Conservation (phyloP, 768 basidiomycete species). For the Strobilomyces confusus region DNA sequence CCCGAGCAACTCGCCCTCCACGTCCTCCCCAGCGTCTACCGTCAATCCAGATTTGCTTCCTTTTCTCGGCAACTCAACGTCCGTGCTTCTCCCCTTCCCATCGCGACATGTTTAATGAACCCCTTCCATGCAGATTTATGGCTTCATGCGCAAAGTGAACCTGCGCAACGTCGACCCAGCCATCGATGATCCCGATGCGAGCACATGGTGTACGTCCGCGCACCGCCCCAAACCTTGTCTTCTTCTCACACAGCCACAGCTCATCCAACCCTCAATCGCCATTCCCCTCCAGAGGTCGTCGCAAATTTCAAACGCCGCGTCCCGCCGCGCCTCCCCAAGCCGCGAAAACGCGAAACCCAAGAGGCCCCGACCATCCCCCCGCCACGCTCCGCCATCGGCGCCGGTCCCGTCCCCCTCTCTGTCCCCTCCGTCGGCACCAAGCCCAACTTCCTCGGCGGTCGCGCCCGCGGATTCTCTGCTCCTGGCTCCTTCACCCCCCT, state of each 20-base stretch:
- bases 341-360: slow-evolving; percentile 71
- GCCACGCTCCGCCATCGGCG: slow-evolving; percentile 70
- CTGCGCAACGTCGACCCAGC: slow-evolving; percentile 92
- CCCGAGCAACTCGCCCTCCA: slow-evolving; percentile 93
- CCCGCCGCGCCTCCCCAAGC: slow-evolving; percentile 87
- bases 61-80: slow-evolving; percentile 98
- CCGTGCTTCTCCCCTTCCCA: slow-evolving; percentile 37
- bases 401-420: slow-evolving; percentile 64
- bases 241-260: slow-evolving; percentile 45
- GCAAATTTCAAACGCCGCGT: slow-evolving; percentile 95
- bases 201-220: slow-evolving; percentile 87
- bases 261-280: slow-evolving; percentile 86
- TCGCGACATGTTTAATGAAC: slow-evolving; percentile 22
- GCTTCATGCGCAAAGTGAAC: slow-evolving; percentile 98
- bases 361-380: slow-evolving; percentile 69
- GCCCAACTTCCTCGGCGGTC: slow-evolving; percentile 45
- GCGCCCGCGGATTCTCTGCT: slow-evolving; percentile 77
- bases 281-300: slow-evolving; percentile 86
- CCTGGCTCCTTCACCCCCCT: slow-evolving; percentile 78
- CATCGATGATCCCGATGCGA: slow-evolving; percentile 93
- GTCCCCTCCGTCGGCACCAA: slow-evolving; percentile 42
- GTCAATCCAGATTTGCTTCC: slow-evolving; percentile 95
- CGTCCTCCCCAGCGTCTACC: slow-evolving; percentile 90
- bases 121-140: slow-evolving; percentile 72
- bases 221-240: slow-evolving; percentile 14